phyloP scores from a whole-genome alignment of 495 filamentous ascomycete genomes.

The Pseudotulostoma volvatum region DNA sequence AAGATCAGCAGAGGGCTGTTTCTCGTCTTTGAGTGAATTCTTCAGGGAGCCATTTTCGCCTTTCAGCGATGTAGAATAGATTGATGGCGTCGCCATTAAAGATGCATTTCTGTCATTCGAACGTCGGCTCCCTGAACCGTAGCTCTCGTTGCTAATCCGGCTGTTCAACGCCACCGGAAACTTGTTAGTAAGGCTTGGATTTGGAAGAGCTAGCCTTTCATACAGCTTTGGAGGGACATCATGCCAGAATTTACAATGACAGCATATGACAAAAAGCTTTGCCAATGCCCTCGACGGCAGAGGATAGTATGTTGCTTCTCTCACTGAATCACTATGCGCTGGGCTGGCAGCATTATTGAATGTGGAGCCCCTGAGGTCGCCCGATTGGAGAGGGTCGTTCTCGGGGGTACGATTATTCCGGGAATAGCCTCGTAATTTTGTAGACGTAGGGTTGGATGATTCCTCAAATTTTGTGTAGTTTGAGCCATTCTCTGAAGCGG shows the following conservation, averaged over 20 bases:
- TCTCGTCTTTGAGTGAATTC: not conserved
- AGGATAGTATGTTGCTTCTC: not conserved
- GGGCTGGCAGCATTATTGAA: not conserved
- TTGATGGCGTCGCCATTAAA: slow-evolving; percentile 5
- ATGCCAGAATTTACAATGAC: slow-evolving; percentile 66
- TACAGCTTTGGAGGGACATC: slow-evolving; percentile 64
- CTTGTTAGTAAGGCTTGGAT: slow-evolving; percentile 13
- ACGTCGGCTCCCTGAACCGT: slow-evolving; percentile 13
- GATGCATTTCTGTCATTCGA: not conserved
- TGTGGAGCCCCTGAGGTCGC: too few species aligned
- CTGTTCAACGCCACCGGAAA: too few species aligned
- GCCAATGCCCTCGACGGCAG: slow-evolving; percentile 35
- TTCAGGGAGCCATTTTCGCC: not conserved
- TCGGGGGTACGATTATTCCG: too few species aligned
- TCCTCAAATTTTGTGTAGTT: too few species aligned
- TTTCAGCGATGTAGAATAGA: not conserved
- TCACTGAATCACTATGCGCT: not conserved
- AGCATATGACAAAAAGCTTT: slow-evolving; percentile 71
- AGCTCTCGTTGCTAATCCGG: slow-evolving; percentile 4
- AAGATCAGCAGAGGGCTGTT: slow-evolving; percentile 1
- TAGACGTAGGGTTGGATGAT: too few species aligned
- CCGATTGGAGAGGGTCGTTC: too few species aligned
- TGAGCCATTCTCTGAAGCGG: too few species aligned
- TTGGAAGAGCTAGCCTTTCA: slow-evolving; percentile 52
- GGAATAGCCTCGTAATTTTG: too few species aligned